Percentiles rank a stretch among this genome's conserved stretches.
Evolutionary conservation across 2,329 filamentous ascomycete species (phyloP).

Genomic region (Microsporum audouinii): DNA sequence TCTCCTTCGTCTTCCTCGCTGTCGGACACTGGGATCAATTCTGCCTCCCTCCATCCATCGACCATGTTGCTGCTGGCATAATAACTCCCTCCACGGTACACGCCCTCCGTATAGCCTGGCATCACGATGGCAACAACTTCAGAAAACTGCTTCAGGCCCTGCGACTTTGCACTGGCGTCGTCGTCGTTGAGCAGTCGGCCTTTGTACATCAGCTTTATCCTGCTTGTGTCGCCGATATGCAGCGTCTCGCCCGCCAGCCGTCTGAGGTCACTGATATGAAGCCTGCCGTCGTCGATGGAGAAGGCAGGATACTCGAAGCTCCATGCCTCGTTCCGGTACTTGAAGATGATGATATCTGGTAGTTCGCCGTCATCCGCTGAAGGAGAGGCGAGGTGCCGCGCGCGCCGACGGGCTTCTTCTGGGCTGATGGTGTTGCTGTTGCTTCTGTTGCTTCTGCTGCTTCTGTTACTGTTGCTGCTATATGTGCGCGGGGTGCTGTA

Average conservation of each 20-base stretch:
- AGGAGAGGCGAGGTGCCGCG: neutral
- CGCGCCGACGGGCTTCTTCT: neutral
- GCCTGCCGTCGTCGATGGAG: constrained; percentile 36
- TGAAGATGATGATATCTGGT: constrained; percentile 36
- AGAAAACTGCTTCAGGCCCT: constrained; percentile 39
- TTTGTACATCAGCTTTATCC: constrained; percentile 38
- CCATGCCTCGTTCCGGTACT: constrained; percentile 33
- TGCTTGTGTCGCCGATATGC: constrained; percentile 25
- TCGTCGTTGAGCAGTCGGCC: constrained; percentile 35
- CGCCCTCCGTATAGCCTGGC: neutral
- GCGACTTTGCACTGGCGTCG: constrained; percentile 27
- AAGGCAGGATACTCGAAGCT: constrained; percentile 36
- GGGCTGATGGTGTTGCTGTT: neutral
- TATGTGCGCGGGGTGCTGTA: neutral
- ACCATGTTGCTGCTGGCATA: neutral
- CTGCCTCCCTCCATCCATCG: neutral
- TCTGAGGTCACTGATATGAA: constrained; percentile 33
- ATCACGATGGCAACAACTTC: constrained; percentile 36
- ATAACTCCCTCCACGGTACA: neutral
- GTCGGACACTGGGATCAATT: neutral
- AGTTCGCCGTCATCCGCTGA: constrained; percentile 20
- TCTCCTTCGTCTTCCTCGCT: neutral
- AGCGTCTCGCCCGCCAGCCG: constrained; percentile 31
- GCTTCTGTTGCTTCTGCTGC: neutral
- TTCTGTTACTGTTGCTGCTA: neutral